phyloP scores from a whole-genome alignment of 306 rosid genomes.

The Glycyrrhiza uralensis region DNA sequence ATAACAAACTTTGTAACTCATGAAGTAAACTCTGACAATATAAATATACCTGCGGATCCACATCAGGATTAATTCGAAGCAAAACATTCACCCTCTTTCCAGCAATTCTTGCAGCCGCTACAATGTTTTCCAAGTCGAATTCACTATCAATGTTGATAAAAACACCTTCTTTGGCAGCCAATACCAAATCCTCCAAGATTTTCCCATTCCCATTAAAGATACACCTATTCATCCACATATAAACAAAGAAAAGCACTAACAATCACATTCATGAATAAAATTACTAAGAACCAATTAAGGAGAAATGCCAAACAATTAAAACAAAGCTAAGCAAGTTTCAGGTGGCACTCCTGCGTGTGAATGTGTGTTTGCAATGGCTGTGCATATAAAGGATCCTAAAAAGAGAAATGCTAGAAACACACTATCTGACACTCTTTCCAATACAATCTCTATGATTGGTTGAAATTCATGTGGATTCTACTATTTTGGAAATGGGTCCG shows the following conservation, averaged over 20 bases:
- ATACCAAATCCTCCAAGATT: constrained; percentile 76
- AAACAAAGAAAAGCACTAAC: background rate
- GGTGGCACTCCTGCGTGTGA: background rate
- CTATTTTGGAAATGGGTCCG: too few relatives aligned
- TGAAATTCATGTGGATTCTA: too few relatives aligned
- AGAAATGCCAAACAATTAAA: background rate
- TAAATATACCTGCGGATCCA: constrained; percentile 61
- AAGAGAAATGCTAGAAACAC: too few relatives aligned
- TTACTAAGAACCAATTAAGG: background rate
- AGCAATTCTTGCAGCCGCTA: constrained; percentile 65
- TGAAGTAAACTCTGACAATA: background rate
- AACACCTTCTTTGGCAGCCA: constrained; percentile 75
- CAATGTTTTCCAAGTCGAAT: constrained; percentile 81
- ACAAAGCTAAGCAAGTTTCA: background rate
- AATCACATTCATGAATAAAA: background rate
- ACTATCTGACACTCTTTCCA: too few relatives aligned
- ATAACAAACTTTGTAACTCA: background rate
- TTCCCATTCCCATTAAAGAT: constrained; percentile 86
- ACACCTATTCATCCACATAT: constrained; percentile 44
- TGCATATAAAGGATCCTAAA: background rate
- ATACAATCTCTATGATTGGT: too few relatives aligned
- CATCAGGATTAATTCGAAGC: constrained; percentile 80
- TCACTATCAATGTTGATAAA: constrained; percentile 86
- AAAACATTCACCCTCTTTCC: constrained; percentile 68
- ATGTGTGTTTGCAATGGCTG: background rate